Base-by-base conservation (phyloP, 768 basidiomycete genomes). In the Mycena pura region DNA sequence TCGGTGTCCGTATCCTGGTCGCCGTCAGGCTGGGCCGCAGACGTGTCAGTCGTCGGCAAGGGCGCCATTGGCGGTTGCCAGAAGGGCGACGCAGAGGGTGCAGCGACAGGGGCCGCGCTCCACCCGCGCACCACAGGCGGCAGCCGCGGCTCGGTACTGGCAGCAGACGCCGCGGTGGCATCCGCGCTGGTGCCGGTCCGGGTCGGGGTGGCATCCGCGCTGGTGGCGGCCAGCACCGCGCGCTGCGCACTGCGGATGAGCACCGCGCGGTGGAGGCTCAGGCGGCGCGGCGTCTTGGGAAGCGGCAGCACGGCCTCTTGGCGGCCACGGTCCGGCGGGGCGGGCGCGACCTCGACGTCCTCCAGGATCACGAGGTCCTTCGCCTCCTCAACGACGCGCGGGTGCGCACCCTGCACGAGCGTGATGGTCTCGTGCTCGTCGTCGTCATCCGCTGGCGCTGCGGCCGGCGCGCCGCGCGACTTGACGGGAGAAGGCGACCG, bases 351-450 rank as follows among this genome's bases (percentile, higher is more conserved):
- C 8, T 83, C 81, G n/a, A 90, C 82, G 52, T 87, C 84, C 69
- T 92, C 90, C 17, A 91, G 75, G 56, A 92, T 90, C 40, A 91
- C 82, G 32, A 91, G 83, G 58, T 90, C 90, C 50, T 78, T 80
- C 29, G 86, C 90, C 57, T 90, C 89, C 65, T 90, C 84, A 0
- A 90, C 82, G 7, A 91, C 88, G 15, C 83, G 82, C 4, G 89
- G 89, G 64, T 85, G 76, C 54, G 88, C 78, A 21, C 86, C 87
- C 31, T 90, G 85, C 0, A 89, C 89, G 4, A 91, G 78, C 1
- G 89, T 76, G 32, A 87, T 82, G 5, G 81, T 78, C 14, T 84
- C 82, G 43, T 79, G 78, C 11, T 81, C 78, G 27, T 77, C 76
- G 2, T 76, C 76, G 2, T 75, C 77, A 6, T 73, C 70, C 19